These are phyloP conservation scores for Clonostachys byssicola DNA, from an alignment of 2,329 filamentous ascomycete genomes.

Conservation along the genomic window DNA sequence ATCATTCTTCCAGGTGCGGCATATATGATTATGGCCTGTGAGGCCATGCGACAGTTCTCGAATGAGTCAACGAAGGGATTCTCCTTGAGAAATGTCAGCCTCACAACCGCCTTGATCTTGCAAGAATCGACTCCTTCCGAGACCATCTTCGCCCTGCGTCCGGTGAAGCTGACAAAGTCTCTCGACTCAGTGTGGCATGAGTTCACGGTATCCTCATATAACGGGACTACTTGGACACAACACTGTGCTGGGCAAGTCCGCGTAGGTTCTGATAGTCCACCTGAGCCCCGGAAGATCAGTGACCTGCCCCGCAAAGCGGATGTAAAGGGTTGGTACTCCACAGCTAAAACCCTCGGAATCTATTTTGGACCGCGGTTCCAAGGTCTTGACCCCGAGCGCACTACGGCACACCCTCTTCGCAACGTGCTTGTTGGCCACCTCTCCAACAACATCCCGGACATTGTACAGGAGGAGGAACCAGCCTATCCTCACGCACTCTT, in stretches of 20 bases:
- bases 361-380: not conserved
- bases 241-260: not conserved
- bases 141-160: not conserved
- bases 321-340: not conserved
- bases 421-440: too few species aligned
- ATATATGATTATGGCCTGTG: constrained; percentile 24
- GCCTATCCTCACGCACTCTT: too few species aligned
- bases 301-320: not conserved
- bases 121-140: not conserved
- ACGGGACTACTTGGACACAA: not conserved
- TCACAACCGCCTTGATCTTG: not conserved
- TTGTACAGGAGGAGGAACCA: too few species aligned
- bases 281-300: too few species aligned
- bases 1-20: constrained; percentile 28
- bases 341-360: not conserved
- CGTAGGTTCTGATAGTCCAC: not conserved
- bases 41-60: constrained; percentile 1
- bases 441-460: too few species aligned
- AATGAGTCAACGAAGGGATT: not conserved
- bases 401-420: too few species aligned
- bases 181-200: not conserved
- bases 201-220: not conserved
- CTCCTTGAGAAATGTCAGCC: not conserved
- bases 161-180: not conserved
- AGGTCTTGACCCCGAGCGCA: too few species aligned